Percentiles rank a stretch among this genome's conserved stretches.
Conservation (phyloP, 495 filamentous ascomycete genomes). For the Lineolata rhizophorae region DNA sequence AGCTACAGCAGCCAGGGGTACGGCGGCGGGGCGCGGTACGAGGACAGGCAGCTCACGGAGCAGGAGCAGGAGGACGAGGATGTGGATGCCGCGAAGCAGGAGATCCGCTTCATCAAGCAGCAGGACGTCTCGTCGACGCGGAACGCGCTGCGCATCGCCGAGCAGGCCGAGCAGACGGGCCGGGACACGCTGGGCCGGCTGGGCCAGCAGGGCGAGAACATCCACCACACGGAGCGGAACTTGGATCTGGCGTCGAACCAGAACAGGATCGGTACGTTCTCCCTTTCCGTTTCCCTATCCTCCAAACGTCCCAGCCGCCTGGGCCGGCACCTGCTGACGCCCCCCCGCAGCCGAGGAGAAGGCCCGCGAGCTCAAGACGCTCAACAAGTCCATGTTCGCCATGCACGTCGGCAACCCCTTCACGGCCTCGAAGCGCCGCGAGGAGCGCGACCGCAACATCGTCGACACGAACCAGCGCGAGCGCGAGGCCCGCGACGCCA, state of each 20-base stretch:
- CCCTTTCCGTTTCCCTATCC: too few relatives aligned
- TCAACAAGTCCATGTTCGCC: conserved; percentile 70
- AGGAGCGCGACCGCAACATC: conserved; percentile 36
- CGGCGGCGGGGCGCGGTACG: conserved; percentile 35
- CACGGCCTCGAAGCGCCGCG: conserved; percentile 19
- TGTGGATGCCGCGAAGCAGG: conserved; percentile 41
- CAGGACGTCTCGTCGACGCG: conserved; percentile 48
- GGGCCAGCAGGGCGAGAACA: conserved; percentile 49
- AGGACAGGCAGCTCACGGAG: conserved; percentile 48
- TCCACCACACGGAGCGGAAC: conserved; percentile 58
- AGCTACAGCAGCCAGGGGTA: conserved; percentile 20
- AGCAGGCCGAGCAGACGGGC: conserved; percentile 51
- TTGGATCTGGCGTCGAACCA: conserved; percentile 46
- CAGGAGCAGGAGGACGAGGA: conserved; percentile 37
- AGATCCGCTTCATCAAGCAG: conserved; percentile 57
- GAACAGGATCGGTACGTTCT: conserved; percentile 45
- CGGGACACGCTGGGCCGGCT: conserved; percentile 45
- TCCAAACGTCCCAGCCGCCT: too few relatives aligned
- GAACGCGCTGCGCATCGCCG: conserved; percentile 42
- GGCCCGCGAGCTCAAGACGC: conserved; percentile 48
- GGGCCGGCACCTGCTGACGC: too few relatives aligned
- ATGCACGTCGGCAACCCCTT: conserved; percentile 10
- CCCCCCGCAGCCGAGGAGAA: too few relatives aligned
- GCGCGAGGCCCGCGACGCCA: conserved; percentile 44
- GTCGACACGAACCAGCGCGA: conserved; percentile 41